These are phyloP conservation scores for Solanum habrochaites DNA, from an alignment of 257 asterid species.

Conservation along the genomic window DNA sequence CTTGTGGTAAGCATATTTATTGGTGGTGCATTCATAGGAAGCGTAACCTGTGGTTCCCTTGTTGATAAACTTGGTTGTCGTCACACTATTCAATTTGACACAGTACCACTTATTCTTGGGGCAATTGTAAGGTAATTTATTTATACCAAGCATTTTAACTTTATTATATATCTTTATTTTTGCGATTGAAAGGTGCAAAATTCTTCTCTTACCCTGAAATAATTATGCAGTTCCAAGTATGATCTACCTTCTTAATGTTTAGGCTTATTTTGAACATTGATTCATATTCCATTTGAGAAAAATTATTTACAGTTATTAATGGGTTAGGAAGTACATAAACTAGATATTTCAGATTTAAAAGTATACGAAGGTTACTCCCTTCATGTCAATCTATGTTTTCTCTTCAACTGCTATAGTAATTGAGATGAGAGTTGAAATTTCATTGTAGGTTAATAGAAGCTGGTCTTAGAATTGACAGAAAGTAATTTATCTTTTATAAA, in stretches of 20 bases:
- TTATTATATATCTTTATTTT: not conserved
- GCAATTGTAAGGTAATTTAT: slow-evolving; percentile 51
- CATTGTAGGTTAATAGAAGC: not conserved
- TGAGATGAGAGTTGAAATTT: not conserved
- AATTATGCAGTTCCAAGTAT: not conserved
- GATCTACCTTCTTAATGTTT: not conserved
- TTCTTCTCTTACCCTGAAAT: not conserved
- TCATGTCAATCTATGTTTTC: not conserved
- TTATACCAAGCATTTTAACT: not conserved
- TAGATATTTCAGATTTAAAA: not conserved
- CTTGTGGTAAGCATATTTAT: slow-evolving; percentile 86
- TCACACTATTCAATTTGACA: slow-evolving; percentile 62
- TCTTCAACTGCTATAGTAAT: not conserved
- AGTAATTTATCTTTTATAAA: not conserved
- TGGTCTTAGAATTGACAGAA: not conserved
- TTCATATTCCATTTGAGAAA: not conserved
- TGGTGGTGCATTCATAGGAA: slow-evolving; percentile 81
- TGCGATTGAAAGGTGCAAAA: not conserved
- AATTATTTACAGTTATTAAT: not conserved
- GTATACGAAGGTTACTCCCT: not conserved
- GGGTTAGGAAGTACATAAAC: not conserved
- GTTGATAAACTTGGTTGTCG: slow-evolving; percentile 77
- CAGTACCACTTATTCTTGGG: slow-evolving; percentile 76
- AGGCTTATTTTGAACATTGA: not conserved
- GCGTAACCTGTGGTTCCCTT: slow-evolving; percentile 57